Evolutionary conservation across 441 rosid species (phyloP), one percentile per base, ranked within the genome.

Genomic region (Cnidoscolus chayamansa): DNA sequence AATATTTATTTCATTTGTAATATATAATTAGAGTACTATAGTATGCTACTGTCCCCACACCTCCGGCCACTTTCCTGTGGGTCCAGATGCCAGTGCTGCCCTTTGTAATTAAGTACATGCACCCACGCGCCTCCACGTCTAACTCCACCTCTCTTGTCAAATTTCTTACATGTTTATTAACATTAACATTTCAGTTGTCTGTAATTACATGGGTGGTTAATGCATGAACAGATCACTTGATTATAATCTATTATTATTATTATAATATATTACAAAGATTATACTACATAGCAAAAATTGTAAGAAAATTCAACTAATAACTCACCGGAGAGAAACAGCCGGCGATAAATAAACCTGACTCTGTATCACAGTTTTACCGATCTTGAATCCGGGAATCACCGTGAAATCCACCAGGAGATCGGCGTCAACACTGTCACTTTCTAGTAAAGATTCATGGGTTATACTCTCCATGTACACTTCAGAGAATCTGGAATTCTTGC

Each of bases 381-480:
- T 78, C 83, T 80, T 84, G 84, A 94, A 94, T 8, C 98, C 98
- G 0, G 98, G 98, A 76, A 89, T 84, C 55, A 90, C 87, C 0
- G 97, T 90, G 78, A 90, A 92, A 5, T 85, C 96, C 20, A 94
- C 98, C 45, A 77, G 75, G 8, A 89, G 87, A 66, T 90, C 97
- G 25, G 78, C 63, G 16, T 77, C 89, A 15, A 55, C 69, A 20
- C 70, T 20, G 0, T 69, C 67, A 1, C 74, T 56, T 9, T 71
- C 66, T 12, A 81, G 70, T 0, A 79, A 25, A 30, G 78, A 78
- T 58, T 90, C 96, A 19, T 88, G 88, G 0, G 92, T 71, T 57
- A 89, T 83, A 48, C 88, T 81, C 74, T 88, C 93, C 99, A 91
- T 94, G 70, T 87, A 86, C 16, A 94, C 96, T 78, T 94, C 98